Evolutionary conservation across 2,329 filamentous ascomycete species (phyloP), one percentile per base, ranked within the genome.

Genomic region (Colletotrichum australisinense): DNA sequence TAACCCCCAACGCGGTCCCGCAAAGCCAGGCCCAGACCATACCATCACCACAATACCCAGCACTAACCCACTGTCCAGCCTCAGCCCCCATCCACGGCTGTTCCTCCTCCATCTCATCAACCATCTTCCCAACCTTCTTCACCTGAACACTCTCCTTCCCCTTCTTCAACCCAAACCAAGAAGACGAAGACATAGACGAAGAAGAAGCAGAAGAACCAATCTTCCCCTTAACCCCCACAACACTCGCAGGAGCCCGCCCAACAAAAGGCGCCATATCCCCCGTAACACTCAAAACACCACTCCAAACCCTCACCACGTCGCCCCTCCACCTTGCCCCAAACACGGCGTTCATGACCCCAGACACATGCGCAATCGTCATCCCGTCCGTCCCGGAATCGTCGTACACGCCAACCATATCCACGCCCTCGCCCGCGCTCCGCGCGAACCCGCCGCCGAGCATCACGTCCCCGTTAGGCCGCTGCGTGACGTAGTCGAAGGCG

Each of bases 391-490:
- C 76, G 7, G 80, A 79, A 76, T 91, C 89, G 16, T 87, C 84
- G 53, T 84, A 84, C 1, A 85, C 74, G 0, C 88, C 89, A 0
- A 90, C 56, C 64, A 86, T 83, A 38, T 84, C 84, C 3, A 86
- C 52, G 0, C 87, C 88, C 9, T 84, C 78, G 5, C 81, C 79
- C 5, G 78, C 77, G 19, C 85, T 83, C 26, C 84, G 83, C 5
- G 82, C 81, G 67, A 89, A 86, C 0, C 87, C 89, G 0, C 89
- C 89, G 1, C 89, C 88, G 2, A 89, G 78, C 85, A 91, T 87
- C 72, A 91, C 79, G 69, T 89, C 86, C 1, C 86, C 83, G 32
- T 78, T 78, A 1, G 87, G 81, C 63, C 84, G 80, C 75, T 90
- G 87, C 0, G 87, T 88, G 11, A 88, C 80, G 74, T 90, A 89